These are phyloP conservation scores for Aspergillus taichungensis DNA, from an alignment of 495 filamentous ascomycete species.

Conservation along the genomic window DNA sequence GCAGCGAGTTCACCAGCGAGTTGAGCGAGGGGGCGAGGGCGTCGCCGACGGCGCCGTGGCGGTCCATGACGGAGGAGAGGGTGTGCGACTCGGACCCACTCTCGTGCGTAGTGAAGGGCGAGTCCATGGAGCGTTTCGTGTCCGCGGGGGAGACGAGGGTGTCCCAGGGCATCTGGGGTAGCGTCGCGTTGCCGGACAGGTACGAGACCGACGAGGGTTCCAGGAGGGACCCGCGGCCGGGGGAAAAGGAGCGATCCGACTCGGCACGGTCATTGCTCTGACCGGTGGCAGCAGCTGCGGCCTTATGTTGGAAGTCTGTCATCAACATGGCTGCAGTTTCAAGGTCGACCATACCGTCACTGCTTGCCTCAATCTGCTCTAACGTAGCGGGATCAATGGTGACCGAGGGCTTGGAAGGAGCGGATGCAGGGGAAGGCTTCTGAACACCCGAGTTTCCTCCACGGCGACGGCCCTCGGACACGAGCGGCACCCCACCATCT, in stretches of 20 bases:
- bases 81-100: constrained; percentile 51
- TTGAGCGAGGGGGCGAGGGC: constrained; percentile 53
- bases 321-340: constrained; percentile 99
- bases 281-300: constrained; percentile 70
- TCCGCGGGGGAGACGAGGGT: constrained; percentile 62
- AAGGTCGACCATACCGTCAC: constrained; percentile 92
- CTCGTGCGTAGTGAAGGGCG: constrained; percentile 59
- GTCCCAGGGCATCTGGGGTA: constrained; percentile 89
- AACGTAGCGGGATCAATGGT: constrained; percentile 80
- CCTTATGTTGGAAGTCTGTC: constrained; percentile 97
- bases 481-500: constrained; percentile 90
- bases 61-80: constrained; percentile 59
- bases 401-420: constrained; percentile 72
- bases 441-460: constrained; percentile 45
- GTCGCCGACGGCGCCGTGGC: constrained; percentile 49
- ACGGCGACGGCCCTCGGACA: constrained; percentile 88
- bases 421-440: constrained; percentile 57
- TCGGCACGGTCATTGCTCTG: constrained; percentile 64
- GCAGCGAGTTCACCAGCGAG: constrained; percentile 59
- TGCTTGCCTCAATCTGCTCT: constrained; percentile 90
- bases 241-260: constrained; percentile 63
- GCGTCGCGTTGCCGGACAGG: constrained; percentile 62
- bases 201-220: constrained; percentile 60
- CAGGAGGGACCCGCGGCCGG: constrained; percentile 56
- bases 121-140: constrained; percentile 58